phyloP scores from a whole-genome alignment of 2,329 filamentous ascomycete species.

The Calonectria fujianensis region DNA sequence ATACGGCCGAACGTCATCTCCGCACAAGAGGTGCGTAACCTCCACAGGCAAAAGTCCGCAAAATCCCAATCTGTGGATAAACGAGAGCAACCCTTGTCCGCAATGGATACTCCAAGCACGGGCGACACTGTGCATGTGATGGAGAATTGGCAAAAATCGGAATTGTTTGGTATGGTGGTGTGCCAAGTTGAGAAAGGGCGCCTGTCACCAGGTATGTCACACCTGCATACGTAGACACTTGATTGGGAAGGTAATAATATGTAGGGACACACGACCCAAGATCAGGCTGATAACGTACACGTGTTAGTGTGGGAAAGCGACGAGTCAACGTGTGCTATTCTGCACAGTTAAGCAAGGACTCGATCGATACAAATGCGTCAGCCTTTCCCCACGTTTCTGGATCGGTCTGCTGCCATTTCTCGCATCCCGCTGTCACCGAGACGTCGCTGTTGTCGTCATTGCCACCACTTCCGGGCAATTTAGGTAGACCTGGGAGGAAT shows the following conservation, averaged over 20 bases:
- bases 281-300: constrained; percentile 46
- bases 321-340: constrained; percentile 46
- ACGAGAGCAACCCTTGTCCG: constrained; percentile 31
- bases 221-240: constrained; percentile 48
- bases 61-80: constrained; percentile 34
- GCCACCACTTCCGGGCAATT: constrained; percentile 2
- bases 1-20: constrained; percentile 27
- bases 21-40: constrained; percentile 31
- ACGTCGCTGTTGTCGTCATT: constrained; percentile 26
- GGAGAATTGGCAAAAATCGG: constrained; percentile 43
- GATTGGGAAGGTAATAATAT: constrained; percentile 43
- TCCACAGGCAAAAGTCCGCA: constrained; percentile 35
- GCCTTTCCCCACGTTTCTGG: constrained; percentile 31
- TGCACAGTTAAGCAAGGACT: constrained; percentile 18
- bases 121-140: constrained; percentile 35
- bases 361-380: constrained; percentile 27
- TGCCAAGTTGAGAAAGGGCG: constrained; percentile 35
- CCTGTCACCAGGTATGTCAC: constrained; percentile 51
- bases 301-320: constrained; percentile 39
- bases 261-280: constrained; percentile 42
- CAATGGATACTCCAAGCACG: constrained; percentile 26
- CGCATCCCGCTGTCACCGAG: constrained; percentile 14
- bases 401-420: constrained; percentile 5
- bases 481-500: neutral
- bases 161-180: constrained; percentile 38